These are phyloP conservation scores for Anisogramma anomala DNA, from an alignment of 2,329 filamentous ascomycete species.

Conservation along the genomic window DNA sequence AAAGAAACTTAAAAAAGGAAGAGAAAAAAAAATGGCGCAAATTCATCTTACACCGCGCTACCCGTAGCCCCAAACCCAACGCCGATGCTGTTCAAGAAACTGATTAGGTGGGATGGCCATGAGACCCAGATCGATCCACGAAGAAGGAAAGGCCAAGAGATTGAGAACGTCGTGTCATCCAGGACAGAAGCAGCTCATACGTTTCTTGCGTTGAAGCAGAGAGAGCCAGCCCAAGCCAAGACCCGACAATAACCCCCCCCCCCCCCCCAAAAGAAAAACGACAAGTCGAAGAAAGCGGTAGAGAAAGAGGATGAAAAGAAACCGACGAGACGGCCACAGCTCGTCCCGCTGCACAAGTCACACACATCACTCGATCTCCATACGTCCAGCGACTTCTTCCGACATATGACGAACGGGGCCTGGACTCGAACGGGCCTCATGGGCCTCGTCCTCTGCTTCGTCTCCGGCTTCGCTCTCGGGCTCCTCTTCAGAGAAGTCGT, in stretches of 20 bases:
- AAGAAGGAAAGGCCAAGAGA: not conserved
- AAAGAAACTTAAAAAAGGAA: no score
- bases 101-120: not conserved
- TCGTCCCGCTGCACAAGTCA: not conserved
- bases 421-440: slow-evolving; percentile 20
- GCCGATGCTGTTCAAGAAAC: not conserved
- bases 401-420: slow-evolving; percentile 44
- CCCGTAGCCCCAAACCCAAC: not conserved
- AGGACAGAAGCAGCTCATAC: not conserved
- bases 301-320: not conserved
- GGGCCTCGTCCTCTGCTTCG: slow-evolving; percentile 26
- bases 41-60: no score
- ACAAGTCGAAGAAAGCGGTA: not conserved
- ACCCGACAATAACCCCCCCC: not conserved
- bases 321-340: not conserved
- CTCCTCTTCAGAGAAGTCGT: slow-evolving; percentile 21
- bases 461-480: slow-evolving; percentile 31
- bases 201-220: slow-evolving; percentile 10
- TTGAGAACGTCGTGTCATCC: not conserved
- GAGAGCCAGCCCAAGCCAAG: not conserved
- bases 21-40: no score
- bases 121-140: not conserved
- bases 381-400: slow-evolving; percentile 49
- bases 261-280: no score
- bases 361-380: slow-evolving; percentile 42